These are phyloP conservation scores for Jatropha curcas DNA, from an alignment of 345 rosid species.

Conservation along the genomic window DNA sequence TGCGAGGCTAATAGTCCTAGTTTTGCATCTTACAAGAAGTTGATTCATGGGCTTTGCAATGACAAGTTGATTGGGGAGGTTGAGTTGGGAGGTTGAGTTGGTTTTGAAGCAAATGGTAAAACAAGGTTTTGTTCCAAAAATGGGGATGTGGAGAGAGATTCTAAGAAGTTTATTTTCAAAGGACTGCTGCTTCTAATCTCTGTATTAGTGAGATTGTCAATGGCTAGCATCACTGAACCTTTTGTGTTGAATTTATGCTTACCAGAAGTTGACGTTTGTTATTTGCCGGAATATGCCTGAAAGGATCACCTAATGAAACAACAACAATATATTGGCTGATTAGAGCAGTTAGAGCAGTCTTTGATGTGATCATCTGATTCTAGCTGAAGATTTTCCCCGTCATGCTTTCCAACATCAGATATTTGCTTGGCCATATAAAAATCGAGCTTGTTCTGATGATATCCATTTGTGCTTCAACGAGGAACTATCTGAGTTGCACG, in stretches of 20 bases:
- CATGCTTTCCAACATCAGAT: not conserved
- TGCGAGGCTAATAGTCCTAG: slow-evolving; percentile 58
- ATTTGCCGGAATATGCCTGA: not conserved
- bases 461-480: not conserved
- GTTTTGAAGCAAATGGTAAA: slow-evolving; percentile 67
- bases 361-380: not conserved
- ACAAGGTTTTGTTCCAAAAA: slow-evolving; percentile 77
- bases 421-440: not conserved
- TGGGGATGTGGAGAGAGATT: slow-evolving; percentile 68
- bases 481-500: too few relatives aligned
- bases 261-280: not conserved
- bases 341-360: not conserved
- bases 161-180: slow-evolving; percentile 36
- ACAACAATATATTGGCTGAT: not conserved
- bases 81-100: slow-evolving; percentile 78
- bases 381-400: not conserved
- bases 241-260: not conserved
- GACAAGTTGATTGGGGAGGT: slow-evolving; percentile 48
- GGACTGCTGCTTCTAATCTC: not conserved
- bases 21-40: slow-evolving; percentile 59
- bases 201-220: not conserved
- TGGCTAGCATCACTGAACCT: not conserved
- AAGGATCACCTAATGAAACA: not conserved
- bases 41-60: slow-evolving; percentile 60
- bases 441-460: not conserved